Percentiles rank a stretch among this genome's conserved stretches.
Evolutionary conservation across 345 rosid species (phyloP).

Genomic region (Salix suchowensis): DNA sequence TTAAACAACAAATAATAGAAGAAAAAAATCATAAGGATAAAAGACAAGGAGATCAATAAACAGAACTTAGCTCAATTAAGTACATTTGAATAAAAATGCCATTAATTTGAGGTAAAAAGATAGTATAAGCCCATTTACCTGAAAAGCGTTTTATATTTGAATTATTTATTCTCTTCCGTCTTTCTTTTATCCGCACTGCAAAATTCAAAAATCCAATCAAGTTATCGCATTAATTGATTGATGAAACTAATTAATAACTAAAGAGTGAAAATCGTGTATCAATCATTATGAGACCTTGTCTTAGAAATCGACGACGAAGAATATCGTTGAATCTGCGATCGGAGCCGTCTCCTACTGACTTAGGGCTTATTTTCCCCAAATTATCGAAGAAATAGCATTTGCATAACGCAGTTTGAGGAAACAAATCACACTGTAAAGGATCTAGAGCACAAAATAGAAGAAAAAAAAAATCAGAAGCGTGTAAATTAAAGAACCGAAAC

Average conservation of each 20-base stretch:
- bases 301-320: conserved; percentile 75
- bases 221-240: background rate
- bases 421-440: conserved; percentile 47
- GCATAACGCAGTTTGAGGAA: conserved; percentile 63
- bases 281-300: conserved; percentile 45
- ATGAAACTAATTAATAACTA: background rate
- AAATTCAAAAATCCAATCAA: conserved; percentile 10
- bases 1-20: background rate
- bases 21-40: background rate
- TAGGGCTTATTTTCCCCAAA: conserved; percentile 55
- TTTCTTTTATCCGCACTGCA: conserved; percentile 53
- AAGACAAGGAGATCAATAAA: background rate
- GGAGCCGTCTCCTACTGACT: conserved; percentile 36
- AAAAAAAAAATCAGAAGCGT: background rate
- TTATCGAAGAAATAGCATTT: conserved; percentile 83
- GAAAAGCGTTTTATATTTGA: conserved; percentile 32
- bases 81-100: background rate
- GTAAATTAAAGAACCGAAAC: background rate
- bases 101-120: background rate
- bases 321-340: conserved; percentile 51
- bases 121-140: conserved; percentile 30
- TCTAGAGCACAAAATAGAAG: conserved; percentile 31
- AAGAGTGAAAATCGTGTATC: background rate
- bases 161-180: conserved; percentile 33
- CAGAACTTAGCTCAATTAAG: background rate